These are phyloP conservation scores for Rhizoclosmatium sp. DNA, from an alignment of 192 early-diverging fungal species.

Conservation along the genomic window DNA sequence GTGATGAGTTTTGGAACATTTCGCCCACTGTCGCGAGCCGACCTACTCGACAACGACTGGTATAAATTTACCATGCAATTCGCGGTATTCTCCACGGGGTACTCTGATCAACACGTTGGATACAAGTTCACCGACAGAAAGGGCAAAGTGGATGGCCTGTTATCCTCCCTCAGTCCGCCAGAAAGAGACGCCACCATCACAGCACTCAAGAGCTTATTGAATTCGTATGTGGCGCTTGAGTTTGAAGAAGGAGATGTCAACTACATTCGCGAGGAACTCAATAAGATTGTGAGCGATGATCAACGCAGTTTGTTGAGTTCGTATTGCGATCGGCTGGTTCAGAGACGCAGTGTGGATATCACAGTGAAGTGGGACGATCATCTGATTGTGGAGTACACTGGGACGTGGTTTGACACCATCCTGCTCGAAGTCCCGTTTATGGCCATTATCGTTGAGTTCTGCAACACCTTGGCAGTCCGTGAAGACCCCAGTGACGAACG, in stretches of 20 bases:
- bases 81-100: not conserved
- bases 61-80: conserved; percentile 34
- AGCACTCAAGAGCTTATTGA: not conserved
- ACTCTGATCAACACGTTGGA: not conserved
- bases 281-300: not conserved
- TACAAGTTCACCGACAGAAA: conserved; percentile 10
- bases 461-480: not conserved
- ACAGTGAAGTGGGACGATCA: not conserved
- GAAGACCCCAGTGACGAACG: not conserved
- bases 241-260: not conserved
- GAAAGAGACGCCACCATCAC: not conserved
- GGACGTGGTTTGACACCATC: conserved; percentile 19
- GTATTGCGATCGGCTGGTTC: not conserved
- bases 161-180: not conserved
- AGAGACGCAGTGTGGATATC: not conserved
- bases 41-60: conserved; percentile 31
- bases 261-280: not conserved
- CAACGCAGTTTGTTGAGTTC: not conserved
- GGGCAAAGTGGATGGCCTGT: not conserved
- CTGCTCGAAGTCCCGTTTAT: conserved; percentile 31
- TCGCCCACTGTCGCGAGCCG: not conserved
- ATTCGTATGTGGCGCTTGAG: not conserved
- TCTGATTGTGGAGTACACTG: conserved; percentile 13
- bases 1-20: not conserved
- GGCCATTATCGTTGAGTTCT: conserved; percentile 20